Evolutionary conservation across 805 yeast genomes (phyloP).

Genomic region (Ogataea pignaliae): DNA sequence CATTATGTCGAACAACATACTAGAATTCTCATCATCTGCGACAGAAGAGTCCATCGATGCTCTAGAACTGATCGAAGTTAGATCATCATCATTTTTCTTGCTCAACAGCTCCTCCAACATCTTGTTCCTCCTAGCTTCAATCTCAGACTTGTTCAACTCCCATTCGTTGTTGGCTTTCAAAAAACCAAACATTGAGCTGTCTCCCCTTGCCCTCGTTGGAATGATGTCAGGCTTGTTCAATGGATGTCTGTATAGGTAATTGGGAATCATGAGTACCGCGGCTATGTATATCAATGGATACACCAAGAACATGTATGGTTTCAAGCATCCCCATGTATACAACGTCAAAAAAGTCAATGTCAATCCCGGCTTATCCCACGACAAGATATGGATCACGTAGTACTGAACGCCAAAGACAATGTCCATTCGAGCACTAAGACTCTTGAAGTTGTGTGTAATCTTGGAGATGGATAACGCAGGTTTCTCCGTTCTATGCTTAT

Average conservation of each 20-base stretch:
- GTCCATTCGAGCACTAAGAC: conserved; percentile 52
- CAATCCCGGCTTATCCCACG: conserved; percentile 73
- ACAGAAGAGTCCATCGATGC: conserved; percentile 14
- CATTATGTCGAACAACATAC: conserved; percentile 12
- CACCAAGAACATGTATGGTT: conserved; percentile 64
- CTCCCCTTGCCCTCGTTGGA: conserved; percentile 47
- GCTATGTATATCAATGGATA: conserved; percentile 57
- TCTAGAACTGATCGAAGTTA: conserved; percentile 11
- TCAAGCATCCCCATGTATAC: conserved; percentile 62
- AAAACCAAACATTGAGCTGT: conserved; percentile 41
- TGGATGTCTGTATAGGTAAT: conserved; percentile 67
- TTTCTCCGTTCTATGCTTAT: conserved; percentile 38
- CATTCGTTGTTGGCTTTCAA: conserved; percentile 16
- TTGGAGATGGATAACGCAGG: conserved; percentile 55
- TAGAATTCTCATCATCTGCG: conserved; percentile 9
- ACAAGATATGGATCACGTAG: conserved; percentile 51
- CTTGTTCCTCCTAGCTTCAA: conserved; percentile 6
- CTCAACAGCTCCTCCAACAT: conserved; percentile 8
- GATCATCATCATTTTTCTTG: conserved; percentile 4
- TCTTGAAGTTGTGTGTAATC: conserved; percentile 53
- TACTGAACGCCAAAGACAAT: conserved; percentile 58
- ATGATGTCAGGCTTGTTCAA: conserved; percentile 40
- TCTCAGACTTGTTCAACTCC: conserved; percentile 10
- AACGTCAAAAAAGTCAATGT: conserved; percentile 57
- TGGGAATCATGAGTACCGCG: conserved; percentile 62